Conservation (phyloP, 306 rosid genomes). For the Prunus salicina region DNA sequence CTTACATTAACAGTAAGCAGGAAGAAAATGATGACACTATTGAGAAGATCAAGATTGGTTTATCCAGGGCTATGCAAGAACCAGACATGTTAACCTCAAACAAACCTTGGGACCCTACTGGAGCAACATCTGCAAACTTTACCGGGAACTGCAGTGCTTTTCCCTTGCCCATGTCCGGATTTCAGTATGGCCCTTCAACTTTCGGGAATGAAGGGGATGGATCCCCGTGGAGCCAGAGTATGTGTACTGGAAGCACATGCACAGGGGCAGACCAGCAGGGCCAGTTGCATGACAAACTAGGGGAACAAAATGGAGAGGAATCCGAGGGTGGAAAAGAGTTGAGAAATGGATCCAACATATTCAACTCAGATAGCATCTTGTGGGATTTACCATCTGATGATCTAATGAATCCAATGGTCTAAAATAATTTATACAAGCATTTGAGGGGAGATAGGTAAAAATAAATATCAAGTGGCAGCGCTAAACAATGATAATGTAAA, state of each 20-base stretch:
- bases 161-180: constrained; percentile 47
- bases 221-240: constrained; percentile 82
- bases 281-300: constrained; percentile 53
- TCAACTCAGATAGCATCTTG: constrained; percentile 68
- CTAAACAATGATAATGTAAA: constrained; percentile 57
- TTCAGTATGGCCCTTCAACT: constrained; percentile 49
- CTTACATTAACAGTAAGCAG: constrained; percentile 44
- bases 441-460: constrained; percentile 25
- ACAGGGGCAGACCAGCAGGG: constrained; percentile 63
- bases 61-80: constrained; percentile 71
- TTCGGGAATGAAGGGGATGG: constrained; percentile 61
- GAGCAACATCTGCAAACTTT: constrained; percentile 41
- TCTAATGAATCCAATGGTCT: constrained; percentile 66
- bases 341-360: constrained; percentile 62
- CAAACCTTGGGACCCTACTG: constrained; percentile 63
- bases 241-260: constrained; percentile 84
- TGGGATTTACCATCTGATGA: constrained; percentile 93
- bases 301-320: constrained; percentile 55
- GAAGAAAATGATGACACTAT: constrained; percentile 46
- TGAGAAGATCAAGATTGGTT: constrained; percentile 72
- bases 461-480: constrained; percentile 30
- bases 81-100: constrained; percentile 48
- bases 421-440: constrained; percentile 27
- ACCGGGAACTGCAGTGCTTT: constrained; percentile 59
- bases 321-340: constrained; percentile 58